These are phyloP conservation scores for Croton setiger DNA, from an alignment of 441 rosid genomes.

Conservation along the genomic window DNA sequence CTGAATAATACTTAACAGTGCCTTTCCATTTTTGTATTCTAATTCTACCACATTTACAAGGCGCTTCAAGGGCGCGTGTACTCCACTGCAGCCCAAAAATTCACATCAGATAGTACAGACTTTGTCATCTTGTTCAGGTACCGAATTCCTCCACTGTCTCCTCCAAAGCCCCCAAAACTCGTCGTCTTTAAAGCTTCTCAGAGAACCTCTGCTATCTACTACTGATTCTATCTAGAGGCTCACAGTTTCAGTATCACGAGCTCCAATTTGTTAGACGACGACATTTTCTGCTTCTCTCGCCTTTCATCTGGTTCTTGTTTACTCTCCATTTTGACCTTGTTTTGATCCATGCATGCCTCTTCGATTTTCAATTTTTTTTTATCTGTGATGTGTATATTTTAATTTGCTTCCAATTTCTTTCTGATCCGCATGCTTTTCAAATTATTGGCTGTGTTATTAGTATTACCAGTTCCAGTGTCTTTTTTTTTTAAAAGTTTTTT, in stretches of 20 bases:
- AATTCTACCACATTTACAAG: neutral
- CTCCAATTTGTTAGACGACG: neutral
- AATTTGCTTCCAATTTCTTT: neutral
- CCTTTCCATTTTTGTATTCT: too few species aligned
- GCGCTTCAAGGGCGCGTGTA: neutral
- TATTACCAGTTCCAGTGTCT: neutral
- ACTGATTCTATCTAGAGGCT: neutral
- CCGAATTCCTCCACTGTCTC: neutral
- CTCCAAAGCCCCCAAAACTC: neutral
- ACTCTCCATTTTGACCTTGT: neutral
- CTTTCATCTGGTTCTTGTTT: neutral
- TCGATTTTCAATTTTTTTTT: neutral
- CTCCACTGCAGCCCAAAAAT: neutral
- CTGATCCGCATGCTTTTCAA: conserved; percentile 8
- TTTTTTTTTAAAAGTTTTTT: neutral
- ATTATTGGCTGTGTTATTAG: neutral
- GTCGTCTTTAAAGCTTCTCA: neutral
- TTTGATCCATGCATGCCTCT: neutral
- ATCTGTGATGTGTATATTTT: neutral
- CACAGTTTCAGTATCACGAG: neutral
- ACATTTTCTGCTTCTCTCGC: neutral
- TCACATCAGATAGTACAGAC: neutral
- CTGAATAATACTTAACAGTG: too few species aligned
- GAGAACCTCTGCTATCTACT: neutral
- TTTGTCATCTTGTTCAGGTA: neutral